A percentile compares a stretch with the other conserved stretches of the same genome.
Conservation (phyloP, 2,329 filamentous ascomycete species). For the Madurella mycetomatis region DNA sequence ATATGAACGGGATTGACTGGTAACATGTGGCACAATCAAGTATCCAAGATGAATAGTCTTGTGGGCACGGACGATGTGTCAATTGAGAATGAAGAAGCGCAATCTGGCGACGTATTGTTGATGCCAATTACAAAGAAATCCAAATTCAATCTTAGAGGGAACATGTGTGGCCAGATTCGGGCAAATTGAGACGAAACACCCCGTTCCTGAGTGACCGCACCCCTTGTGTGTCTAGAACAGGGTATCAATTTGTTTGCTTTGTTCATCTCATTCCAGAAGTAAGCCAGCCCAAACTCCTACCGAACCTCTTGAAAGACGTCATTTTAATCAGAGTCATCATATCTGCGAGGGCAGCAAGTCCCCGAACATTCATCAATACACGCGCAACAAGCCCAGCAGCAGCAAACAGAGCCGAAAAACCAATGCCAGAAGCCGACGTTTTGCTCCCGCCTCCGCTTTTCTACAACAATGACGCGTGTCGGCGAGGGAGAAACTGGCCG, state of each 20-base stretch:
- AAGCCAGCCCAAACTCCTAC: background rate
- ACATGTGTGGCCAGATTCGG: no score
- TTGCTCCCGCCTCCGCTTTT: conserved; percentile 9
- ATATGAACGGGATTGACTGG: no score
- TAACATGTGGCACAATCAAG: no score
- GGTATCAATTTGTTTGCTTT: conserved; percentile 22
- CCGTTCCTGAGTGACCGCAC: no score
- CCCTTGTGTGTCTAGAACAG: background rate
- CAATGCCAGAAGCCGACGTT: conserved; percentile 8
- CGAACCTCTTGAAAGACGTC: background rate
- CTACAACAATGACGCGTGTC: conserved; percentile 13
- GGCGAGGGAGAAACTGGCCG: conserved; percentile 13
- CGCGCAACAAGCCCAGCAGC: conserved; percentile 12
- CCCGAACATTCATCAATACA: conserved; percentile 13
- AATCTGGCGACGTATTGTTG: no score
- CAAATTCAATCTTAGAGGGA: no score
- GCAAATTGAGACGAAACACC: no score
- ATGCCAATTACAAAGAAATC: no score
- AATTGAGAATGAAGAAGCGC: no score
- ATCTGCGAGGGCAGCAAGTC: conserved; percentile 11
- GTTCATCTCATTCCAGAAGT: background rate
- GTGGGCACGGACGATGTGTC: no score
- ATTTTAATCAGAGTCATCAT: conserved; percentile 12
- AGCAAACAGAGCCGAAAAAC: conserved; percentile 13
- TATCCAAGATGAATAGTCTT: no score